phyloP scores from a whole-genome alignment of 208 protist species.

The Wallacemonas sp. region DNA sequence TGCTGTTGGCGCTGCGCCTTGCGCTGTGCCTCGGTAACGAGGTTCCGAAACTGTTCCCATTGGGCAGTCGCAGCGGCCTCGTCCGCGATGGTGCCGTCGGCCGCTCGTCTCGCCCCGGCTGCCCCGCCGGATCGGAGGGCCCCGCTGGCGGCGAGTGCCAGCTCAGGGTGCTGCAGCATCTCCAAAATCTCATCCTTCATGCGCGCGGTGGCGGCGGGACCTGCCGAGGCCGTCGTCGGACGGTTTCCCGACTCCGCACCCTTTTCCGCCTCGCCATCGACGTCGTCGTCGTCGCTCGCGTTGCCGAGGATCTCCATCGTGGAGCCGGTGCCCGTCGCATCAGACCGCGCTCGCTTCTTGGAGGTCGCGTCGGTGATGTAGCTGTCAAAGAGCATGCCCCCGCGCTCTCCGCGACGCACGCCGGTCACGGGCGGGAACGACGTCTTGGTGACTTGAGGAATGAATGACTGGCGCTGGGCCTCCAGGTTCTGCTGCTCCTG shows the following conservation, averaged over 20 bases:
- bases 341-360: slow-evolving; percentile 10
- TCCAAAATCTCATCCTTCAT: slow-evolving; percentile 38
- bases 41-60: slow-evolving; percentile 24
- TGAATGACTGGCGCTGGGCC: background rate
- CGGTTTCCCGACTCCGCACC: background rate
- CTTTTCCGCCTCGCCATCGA: background rate
- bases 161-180: slow-evolving; percentile 28
- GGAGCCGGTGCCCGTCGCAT: slow-evolving; percentile 6
- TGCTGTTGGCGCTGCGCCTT: slow-evolving; percentile 19
- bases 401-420: slow-evolving; percentile 31
- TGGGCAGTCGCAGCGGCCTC: slow-evolving; percentile 24
- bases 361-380: background rate
- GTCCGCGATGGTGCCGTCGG: background rate
- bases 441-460: slow-evolving; percentile 11
- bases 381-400: slow-evolving; percentile 32
- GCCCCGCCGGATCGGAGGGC: background rate
- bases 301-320: slow-evolving; percentile 14
- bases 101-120: background rate
- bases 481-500: slow-evolving; percentile 16
- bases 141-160: background rate
- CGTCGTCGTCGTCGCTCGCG: slow-evolving; percentile 11
- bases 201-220: slow-evolving; percentile 6
- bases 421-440: slow-evolving; percentile 7
- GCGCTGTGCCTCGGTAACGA: slow-evolving; percentile 14
- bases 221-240: background rate